Percentiles rank a stretch among this genome's conserved stretches.
Evolutionary conservation across 1,284 basidiomycete genomes (phyloP).

Genomic region (Stygiomarasmius scandens): DNA sequence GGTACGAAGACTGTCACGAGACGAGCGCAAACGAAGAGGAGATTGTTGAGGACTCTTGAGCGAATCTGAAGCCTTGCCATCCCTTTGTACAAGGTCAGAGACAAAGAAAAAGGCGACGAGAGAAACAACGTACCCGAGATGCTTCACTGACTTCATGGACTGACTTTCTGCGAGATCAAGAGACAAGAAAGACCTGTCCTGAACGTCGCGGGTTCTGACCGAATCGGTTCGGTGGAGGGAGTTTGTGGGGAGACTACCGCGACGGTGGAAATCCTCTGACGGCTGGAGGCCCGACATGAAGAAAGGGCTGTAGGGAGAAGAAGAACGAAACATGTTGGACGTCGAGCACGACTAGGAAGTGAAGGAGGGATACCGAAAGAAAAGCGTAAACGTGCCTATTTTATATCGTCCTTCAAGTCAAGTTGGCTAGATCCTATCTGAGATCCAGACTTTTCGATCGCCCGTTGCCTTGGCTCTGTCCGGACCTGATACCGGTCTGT

Average conservation of each 20-base stretch:
- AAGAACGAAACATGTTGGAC: conserved; percentile 32
- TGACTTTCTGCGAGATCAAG: conserved; percentile 63
- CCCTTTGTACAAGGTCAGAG: not conserved
- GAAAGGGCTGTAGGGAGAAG: conserved; percentile 56
- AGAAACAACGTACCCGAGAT: conserved; percentile 37
- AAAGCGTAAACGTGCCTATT: not conserved
- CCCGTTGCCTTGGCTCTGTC: too few species aligned
- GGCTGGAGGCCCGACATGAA: conserved; percentile 63
- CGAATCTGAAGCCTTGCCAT: not conserved
- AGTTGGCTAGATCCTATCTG: not conserved
- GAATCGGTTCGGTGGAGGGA: conserved; percentile 20
- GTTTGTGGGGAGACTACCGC: conserved; percentile 49
- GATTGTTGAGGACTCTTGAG: conserved; percentile 18
- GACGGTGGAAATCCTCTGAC: conserved; percentile 33
- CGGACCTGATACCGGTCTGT: too few species aligned
- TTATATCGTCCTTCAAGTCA: too few species aligned
- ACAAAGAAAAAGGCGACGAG: conserved; percentile 17
- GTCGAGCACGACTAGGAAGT: not conserved
- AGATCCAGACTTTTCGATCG: too few species aligned
- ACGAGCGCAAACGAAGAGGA: conserved; percentile 31
- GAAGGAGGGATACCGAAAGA: not conserved
- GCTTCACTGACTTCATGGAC: conserved; percentile 45
- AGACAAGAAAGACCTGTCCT: conserved; percentile 58
- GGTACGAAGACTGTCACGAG: conserved; percentile 49
- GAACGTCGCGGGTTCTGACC: conserved; percentile 16